Base-by-base conservation (phyloP, 805 yeast genomes). In the Cyberlindnera maritima region DNA sequence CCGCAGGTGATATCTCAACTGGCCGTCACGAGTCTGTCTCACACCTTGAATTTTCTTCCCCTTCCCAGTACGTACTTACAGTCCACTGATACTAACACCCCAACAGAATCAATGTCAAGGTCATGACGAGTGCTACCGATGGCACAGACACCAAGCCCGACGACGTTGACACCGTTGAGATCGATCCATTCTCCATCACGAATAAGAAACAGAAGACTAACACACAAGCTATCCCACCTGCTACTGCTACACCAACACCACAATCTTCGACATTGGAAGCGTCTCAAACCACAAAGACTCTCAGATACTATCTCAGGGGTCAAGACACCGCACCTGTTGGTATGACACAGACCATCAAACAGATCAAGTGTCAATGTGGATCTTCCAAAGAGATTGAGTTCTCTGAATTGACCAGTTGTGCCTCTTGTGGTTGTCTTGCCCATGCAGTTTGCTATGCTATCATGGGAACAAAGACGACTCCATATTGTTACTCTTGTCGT, bases 401-500 rank as follows among this genome's bases (percentile, higher is more conserved):
- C 36, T 28, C 46, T 47, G 47, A 50, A 3, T 21, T 41, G 5
- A 17, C 41, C 4, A 25, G 41, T 14, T 73, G 77, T 46, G 52
- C 52, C 10, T 40, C 45, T 2, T 74, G 77, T 52, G 49, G 49
- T 5, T 55, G 57, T 32, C 26, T 35, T 9, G 55, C 70, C 7
- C 75, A 71, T 50, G 57, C 64, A 0, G 49, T 58, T 13, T 71
- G 74, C 39, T 71, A 71, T 50, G 73, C 70, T 5, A 14, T 41
- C 33, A 33, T 15, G 9, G 38, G 41, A 21, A n/a, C n/a, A n/a
- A 21, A 53, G 18, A 26, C 53, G 29, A 45, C 34, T 4, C 46
- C 55, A 26, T 41, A 49, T 46, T 68, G 68, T 45, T 44, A 64
- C 39, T 38, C 57, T 1, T 65, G 73, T 44, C 47, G 63, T 20